Evolutionary conservation across 2,329 filamentous ascomycete species (phyloP), one percentile per base, ranked within the genome.

Genomic region (Blastomyces silverae): DNA sequence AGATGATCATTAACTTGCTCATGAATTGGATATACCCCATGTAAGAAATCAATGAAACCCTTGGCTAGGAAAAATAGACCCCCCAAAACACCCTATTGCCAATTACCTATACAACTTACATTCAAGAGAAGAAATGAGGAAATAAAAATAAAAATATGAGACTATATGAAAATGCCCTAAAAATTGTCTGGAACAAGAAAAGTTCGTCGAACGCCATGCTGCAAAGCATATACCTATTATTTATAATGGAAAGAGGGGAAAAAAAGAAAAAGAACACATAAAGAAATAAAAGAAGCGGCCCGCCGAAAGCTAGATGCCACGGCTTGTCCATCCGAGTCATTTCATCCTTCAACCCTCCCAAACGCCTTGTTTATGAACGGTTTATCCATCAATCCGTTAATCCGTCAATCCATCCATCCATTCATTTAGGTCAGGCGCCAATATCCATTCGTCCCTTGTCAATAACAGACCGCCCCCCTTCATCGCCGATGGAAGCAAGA

Each of bases 371-470:
- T 53, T 53, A 53, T 31, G 50, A 31, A 31, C 13, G 13, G 25
- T 17, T 31, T 28, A 48, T 31, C 44, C 59, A 20, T 57, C 37
- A 46, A 57, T 37, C 39, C 37, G 28, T 20, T 25, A 61, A 46
- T 39, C 34, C 34, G 37, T 39, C 39, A 20, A 34, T 22, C 44
- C 2, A 52, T 61, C 59, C 6, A 50, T 34, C 20, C 11, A 25
- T 44, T 44, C 13, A 17, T 59, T 25, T 10, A 10, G 7, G 15
- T 63, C 52, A 63, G 22, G 28, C n/a, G 13, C 48, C 61, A 28
- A 50, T 44, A 58, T 63, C 62, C 62, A 63, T 63, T 58, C 62
- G 50, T 42, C 61, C 48, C 28, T 53, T 37, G 13, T 59, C 56
- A 28, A 44, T 8, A 42, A 44, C 22, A 11, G 37, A 10, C 56